These are phyloP conservation scores for Psilocybe sp. DNA, from an alignment of 768 basidiomycete genomes.

Conservation along the genomic window DNA sequence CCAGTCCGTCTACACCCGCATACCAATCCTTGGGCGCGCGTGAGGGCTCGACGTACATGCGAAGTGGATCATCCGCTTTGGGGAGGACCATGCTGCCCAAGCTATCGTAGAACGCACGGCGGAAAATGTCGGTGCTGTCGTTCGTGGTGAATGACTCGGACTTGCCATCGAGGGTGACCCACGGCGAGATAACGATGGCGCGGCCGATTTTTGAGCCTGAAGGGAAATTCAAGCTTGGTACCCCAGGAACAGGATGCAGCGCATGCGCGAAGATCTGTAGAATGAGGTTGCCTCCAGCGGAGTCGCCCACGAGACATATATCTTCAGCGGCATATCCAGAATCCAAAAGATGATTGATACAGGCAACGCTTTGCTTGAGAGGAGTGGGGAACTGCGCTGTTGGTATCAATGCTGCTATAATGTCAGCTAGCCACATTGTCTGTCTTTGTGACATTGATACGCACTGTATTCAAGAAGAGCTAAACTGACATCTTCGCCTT, in stretches of 20 bases:
- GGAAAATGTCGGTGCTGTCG: constrained; percentile 2
- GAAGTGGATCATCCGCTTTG: neutral
- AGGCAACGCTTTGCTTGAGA: constrained; percentile 21
- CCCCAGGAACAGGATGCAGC: constrained; percentile 23
- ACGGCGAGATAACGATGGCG: constrained; percentile 29
- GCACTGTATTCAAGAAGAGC: constrained; percentile 17
- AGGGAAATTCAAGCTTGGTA: constrained; percentile 12
- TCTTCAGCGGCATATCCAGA: constrained; percentile 23
- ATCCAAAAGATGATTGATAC: constrained; percentile 25
- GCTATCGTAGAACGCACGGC: neutral
- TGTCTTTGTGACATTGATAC: neutral
- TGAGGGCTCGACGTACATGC: constrained; percentile 13
- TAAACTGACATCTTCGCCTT: constrained; percentile 10
- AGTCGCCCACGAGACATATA: constrained; percentile 29
- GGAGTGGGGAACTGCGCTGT: constrained; percentile 26
- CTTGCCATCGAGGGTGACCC: constrained; percentile 17
- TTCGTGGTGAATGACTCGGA: constrained; percentile 2
- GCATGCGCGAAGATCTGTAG: constrained; percentile 26
- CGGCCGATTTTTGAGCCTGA: constrained; percentile 18
- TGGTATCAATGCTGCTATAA: constrained; percentile 21
- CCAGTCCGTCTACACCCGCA: constrained; percentile 16
- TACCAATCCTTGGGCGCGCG: constrained; percentile 25
- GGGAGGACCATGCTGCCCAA: constrained; percentile 1
- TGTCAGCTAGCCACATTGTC: too few species aligned
- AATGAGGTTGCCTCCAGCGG: constrained; percentile 30